Evolutionary conservation across 371 early-diverging fungal genomes (phyloP).

Genomic region (Phascolomyces articulosus): DNA sequence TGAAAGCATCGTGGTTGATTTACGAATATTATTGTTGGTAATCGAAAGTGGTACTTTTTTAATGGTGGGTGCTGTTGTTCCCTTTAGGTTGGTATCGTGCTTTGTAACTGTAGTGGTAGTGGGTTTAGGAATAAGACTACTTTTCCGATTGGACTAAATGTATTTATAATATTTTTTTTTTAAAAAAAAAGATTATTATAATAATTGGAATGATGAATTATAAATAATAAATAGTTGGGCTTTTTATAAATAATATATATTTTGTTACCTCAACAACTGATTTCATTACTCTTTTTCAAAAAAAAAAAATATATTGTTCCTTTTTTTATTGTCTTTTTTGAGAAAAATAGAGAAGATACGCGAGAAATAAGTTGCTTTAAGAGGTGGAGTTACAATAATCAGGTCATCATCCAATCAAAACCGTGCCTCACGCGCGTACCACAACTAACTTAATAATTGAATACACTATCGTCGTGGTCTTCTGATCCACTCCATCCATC

Average conservation of each 20-base stretch:
- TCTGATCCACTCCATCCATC: no score
- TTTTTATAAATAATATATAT: no score
- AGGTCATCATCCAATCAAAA: no score
- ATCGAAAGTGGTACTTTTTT: background rate
- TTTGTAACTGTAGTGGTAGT: background rate
- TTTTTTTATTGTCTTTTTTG: background rate
- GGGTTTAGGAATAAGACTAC: background rate
- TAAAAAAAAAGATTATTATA: background rate
- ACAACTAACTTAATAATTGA: no score
- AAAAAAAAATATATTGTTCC: background rate
- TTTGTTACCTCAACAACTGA: background rate
- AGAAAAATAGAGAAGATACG: no score
- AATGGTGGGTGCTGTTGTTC: background rate
- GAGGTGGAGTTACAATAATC: no score
- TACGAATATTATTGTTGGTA: background rate
- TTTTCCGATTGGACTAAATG: background rate
- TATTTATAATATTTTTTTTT: background rate
- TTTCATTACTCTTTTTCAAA: conserved; percentile 1
- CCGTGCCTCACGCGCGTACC: no score
- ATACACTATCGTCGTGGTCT: no score
- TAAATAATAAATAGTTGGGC: background rate
- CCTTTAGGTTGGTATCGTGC: background rate
- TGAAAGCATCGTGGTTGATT: background rate
- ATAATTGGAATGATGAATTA: no score
- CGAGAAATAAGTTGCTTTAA: no score